Conservation (phyloP, 225 moss, liverwort and hornwort genomes). For the Bryoerythrophyllum caledonicum region DNA sequence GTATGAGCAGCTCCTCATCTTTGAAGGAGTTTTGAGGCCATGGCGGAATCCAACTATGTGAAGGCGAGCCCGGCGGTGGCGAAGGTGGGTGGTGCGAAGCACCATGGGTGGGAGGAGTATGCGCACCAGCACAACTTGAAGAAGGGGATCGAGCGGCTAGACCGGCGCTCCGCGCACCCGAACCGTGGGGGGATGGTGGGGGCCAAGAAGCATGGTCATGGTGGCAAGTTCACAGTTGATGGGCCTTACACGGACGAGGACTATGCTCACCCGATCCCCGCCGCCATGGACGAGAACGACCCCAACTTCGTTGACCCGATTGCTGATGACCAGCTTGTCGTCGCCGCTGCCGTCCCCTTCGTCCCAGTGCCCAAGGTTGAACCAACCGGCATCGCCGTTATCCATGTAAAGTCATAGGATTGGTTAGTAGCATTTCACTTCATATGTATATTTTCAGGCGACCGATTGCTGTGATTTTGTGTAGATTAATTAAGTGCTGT, state of each 20-base stretch:
- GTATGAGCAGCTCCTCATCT: no score
- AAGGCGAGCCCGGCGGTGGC: background rate
- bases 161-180: slow-evolving; percentile 44
- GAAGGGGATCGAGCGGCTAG: slow-evolving; percentile 44
- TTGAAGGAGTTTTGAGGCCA: background rate
- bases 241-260: slow-evolving; percentile 42
- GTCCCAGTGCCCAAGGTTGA: slow-evolving; percentile 29
- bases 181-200: slow-evolving; percentile 33
- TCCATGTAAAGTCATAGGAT: background rate
- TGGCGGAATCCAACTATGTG: slow-evolving; percentile 24
- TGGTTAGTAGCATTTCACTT: no score
- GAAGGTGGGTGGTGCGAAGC: slow-evolving; percentile 10
- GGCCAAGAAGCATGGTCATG: slow-evolving; percentile 65
- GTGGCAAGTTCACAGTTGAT: slow-evolving; percentile 59
- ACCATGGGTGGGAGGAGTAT: slow-evolving; percentile 24
- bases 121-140: slow-evolving; percentile 38
- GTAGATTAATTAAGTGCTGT: no score
- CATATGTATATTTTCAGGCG: no score
- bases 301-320: slow-evolving; percentile 60
- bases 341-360: slow-evolving; percentile 4
- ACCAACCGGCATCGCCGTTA: background rate
- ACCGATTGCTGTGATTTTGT: no score
- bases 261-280: slow-evolving; percentile 10
- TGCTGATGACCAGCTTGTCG: slow-evolving; percentile 24
- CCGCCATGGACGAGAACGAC: slow-evolving; percentile 61